Evolutionary conservation across 1,139 yeast genomes (phyloP).

Genomic region (Zhuliangozyma blackwelliae): DNA sequence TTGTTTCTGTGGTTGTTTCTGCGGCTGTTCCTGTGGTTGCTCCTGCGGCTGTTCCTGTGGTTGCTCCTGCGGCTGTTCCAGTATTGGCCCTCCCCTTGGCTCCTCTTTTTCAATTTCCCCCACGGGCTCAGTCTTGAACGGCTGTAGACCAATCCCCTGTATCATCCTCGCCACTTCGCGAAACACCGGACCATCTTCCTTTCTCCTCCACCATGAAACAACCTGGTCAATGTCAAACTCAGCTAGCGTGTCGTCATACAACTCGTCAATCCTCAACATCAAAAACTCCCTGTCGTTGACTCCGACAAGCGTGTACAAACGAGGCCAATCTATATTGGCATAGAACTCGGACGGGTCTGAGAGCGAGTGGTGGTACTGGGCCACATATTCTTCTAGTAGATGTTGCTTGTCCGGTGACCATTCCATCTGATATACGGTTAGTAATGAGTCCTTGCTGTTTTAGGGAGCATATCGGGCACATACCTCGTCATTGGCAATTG

Average conservation of each 20-base stretch:
- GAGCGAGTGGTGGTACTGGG: conserved; percentile 7
- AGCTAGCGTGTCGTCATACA: conserved; percentile 14
- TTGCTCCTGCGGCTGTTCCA: no score
- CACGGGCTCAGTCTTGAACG: conserved; percentile 10
- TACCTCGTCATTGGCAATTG: no score
- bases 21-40: no score
- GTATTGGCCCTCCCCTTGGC: background rate
- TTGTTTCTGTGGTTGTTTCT: background rate
- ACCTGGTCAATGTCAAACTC: conserved; percentile 6
- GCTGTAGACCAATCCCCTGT: conserved; percentile 12
- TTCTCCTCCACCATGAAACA: conserved; percentile 14
- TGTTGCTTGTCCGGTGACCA: conserved; percentile 19
- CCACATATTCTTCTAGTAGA: conserved; percentile 14
- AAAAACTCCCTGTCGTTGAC: conserved; percentile 16
- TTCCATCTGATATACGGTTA: conserved; percentile 9
- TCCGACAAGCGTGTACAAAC: conserved; percentile 12
- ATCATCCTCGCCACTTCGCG: conserved; percentile 19
- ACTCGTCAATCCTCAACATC: conserved; percentile 20
- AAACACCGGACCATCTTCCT: conserved; percentile 11
- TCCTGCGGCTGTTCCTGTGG: no score
- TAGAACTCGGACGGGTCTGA: conserved; percentile 15
- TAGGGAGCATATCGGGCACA: no score
- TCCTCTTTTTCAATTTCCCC: background rate
- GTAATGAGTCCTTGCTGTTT: no score
- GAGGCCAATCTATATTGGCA: conserved; percentile 16